These are phyloP conservation scores for Acanthamoeba lenticulata DNA, from an alignment of 208 protist genomes.

Conservation along the genomic window DNA sequence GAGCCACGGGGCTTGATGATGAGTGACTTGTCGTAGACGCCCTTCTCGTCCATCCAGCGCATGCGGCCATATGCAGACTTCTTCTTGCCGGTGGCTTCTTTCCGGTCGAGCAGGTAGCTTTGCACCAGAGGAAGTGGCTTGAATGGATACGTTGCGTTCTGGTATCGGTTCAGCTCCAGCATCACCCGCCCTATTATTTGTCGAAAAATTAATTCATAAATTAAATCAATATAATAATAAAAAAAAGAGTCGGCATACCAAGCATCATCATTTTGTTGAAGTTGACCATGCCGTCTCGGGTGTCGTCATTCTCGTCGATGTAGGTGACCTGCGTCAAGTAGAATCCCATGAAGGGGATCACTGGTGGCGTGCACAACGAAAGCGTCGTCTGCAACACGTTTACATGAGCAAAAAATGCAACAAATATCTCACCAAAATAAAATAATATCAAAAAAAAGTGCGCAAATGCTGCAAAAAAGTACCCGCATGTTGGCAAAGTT, in stretches of 20 bases:
- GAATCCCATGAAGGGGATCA: slow-evolving; percentile 53
- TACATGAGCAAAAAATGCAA: no score
- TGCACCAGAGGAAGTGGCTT: slow-evolving; percentile 17
- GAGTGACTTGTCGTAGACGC: slow-evolving; percentile 43
- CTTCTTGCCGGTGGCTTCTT: background rate
- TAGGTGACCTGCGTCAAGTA: slow-evolving; percentile 57
- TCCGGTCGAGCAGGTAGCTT: slow-evolving; percentile 25
- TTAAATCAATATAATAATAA: no score
- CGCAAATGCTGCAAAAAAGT: no score
- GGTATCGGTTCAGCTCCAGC: slow-evolving; percentile 47
- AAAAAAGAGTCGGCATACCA: background rate
- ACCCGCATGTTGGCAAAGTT: slow-evolving; percentile 50
- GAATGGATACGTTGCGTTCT: slow-evolving; percentile 39
- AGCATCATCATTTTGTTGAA: slow-evolving; percentile 70
- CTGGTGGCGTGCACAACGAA: slow-evolving; percentile 23
- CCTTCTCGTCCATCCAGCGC: slow-evolving; percentile 55
- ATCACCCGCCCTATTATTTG: no score
- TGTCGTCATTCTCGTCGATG: slow-evolving; percentile 62
- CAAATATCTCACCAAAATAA: no score
- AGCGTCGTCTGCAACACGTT: background rate
- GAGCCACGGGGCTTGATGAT: slow-evolving; percentile 23
- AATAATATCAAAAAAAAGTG: no score
- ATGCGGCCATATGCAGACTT: slow-evolving; percentile 30
- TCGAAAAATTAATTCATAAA: no score
- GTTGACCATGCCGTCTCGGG: slow-evolving; percentile 60